Percentiles rank a stretch among this genome's conserved stretches.
Conservation (phyloP, 305 asterid genomes). For the Fraxinus xanthoxyloides region DNA sequence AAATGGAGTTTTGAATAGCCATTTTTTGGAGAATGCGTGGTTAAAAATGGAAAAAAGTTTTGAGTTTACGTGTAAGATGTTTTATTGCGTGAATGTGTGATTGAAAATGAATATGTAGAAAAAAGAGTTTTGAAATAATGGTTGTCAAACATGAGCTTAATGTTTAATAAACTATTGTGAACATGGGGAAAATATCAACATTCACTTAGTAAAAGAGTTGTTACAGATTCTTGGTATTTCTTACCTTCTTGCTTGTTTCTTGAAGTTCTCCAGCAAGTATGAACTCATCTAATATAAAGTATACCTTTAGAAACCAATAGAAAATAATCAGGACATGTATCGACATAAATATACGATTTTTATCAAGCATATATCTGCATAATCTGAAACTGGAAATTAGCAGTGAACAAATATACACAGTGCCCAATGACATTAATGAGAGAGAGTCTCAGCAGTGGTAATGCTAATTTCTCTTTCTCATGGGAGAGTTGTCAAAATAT, state of each 20-base stretch:
- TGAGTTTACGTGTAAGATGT: too few species aligned
- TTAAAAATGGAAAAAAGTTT: too few species aligned
- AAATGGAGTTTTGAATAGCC: too few species aligned
- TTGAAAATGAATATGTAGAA: too few species aligned
- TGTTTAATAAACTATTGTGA: neutral
- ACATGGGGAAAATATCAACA: neutral
- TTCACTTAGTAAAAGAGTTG: neutral
- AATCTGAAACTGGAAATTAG: neutral
- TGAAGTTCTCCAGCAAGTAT: conserved; percentile 97
- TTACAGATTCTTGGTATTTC: neutral
- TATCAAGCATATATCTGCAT: neutral
- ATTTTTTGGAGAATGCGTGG: too few species aligned
- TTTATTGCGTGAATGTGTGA: too few species aligned
- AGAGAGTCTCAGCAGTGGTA: neutral
- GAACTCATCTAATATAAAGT: conserved; percentile 88
- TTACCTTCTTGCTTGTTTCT: conserved; percentile 94
- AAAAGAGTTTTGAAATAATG: too few species aligned
- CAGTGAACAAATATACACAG: neutral
- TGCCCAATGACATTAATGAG: neutral
- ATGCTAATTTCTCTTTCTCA: neutral
- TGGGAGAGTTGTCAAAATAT: neutral
- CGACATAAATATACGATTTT: neutral
- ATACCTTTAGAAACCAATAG: conserved; percentile 47
- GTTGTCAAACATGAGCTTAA: too few species aligned
- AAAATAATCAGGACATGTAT: neutral